Evolutionary conservation across 192 early-diverging fungal genomes (phyloP).

Genomic region (Gigaspora rosea): DNA sequence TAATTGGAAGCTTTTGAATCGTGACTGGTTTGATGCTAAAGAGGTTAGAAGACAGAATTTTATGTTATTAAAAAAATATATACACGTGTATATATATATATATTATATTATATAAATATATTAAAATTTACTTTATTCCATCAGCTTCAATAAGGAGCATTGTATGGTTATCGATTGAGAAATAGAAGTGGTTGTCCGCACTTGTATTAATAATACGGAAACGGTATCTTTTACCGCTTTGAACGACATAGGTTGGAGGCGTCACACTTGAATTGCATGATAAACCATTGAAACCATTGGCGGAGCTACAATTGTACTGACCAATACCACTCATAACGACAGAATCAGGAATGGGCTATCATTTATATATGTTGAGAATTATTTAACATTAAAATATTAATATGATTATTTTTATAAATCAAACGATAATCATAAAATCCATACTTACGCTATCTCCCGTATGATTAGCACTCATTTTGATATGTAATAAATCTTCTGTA

Average conservation of each 20-base stretch:
- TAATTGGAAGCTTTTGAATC: conserved; percentile 59
- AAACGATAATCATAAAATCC: not conserved
- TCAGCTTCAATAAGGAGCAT: conserved; percentile 83
- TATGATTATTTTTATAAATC: not conserved
- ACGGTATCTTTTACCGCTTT: conserved; percentile 33
- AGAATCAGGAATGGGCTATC: not conserved
- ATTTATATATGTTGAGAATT: not conserved
- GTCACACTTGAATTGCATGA: conserved; percentile 7
- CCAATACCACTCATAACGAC: not conserved
- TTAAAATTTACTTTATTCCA: conserved; percentile 52
- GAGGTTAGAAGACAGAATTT: no score
- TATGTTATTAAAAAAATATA: no score
- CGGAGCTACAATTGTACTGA: not conserved
- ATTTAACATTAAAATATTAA: not conserved
- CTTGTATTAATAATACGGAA: conserved; percentile 41
- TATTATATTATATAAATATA: not conserved
- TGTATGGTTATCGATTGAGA: conserved; percentile 78
- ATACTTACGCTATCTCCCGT: not conserved
- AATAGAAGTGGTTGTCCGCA: conserved; percentile 72
- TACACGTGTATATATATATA: no score
- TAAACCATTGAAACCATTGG: not conserved
- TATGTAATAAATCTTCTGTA: not conserved
- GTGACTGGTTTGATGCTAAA: conserved; percentile 48
- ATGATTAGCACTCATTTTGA: not conserved
- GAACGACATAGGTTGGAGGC: conserved; percentile 30